Base-by-base conservation (phyloP, 2,329 filamentous ascomycete species). In the Ophiostoma quercus region DNA sequence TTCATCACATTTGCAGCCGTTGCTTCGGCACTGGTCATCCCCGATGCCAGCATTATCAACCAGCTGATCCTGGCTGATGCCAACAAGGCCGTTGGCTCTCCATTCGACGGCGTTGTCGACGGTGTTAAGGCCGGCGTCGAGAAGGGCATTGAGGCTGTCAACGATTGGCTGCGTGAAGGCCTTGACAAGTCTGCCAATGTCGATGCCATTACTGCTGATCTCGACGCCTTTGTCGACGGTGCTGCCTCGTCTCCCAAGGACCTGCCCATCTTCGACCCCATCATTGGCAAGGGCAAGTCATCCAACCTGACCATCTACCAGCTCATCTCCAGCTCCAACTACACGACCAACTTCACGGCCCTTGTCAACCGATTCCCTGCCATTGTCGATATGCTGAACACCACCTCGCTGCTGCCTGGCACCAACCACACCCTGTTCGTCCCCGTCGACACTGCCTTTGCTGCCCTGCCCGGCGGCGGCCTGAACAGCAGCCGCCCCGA, bases 391-490 rank as follows among this genome's bases (percentile, higher is more conserved):
- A 78, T 88, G 3, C 85, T 97, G 37, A 95, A 96, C 79, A 85
- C 86, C 75, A 94, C 91, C 1, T 80, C 85, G 47, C 82, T 57
- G 2, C 32, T 39, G n/a, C 39, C 39, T 2, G 43, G 12, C 19
- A n/a, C 51, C 29, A 94, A 94, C 78, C 87, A 90, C 76, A 97
- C 94, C 0, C 79, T 95, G 67, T 96, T 97, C 75, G 90, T 91
- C 1, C 94, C 94, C 0, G 88, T 86, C 0, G 87, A 97, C 77
- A 81, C 84, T 67, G 92, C 92, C 0, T 94, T 97, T 74, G 86
- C 90, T 72, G 81, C 84, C 74, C 79, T 88, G 32, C 72, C 72
- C 25, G 72, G 63, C 67, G 65, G 63, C 84, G 84, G 41, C 67
- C 66, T 83, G 78, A 75, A 81, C 69, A 77, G 83, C 88, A 92